These are phyloP conservation scores for Salix purpurea DNA, from an alignment of 345 rosid genomes.

Conservation along the genomic window DNA sequence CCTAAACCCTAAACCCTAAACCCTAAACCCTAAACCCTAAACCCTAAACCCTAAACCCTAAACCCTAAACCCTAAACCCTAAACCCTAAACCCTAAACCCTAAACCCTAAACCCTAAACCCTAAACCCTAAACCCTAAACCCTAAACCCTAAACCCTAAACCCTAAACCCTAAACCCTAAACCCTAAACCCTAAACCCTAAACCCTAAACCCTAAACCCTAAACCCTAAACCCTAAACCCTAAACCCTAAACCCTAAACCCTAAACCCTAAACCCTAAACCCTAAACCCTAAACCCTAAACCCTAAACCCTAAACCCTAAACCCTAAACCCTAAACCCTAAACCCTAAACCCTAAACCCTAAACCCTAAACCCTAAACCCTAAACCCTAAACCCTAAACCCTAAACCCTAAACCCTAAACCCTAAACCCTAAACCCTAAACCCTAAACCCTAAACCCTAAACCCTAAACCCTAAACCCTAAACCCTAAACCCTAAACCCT, in stretches of 20 bases:
- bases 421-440: conserved; percentile 4
- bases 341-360: conserved; percentile 18
- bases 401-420: conserved; percentile 7
- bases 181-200: conserved; percentile 14
- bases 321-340: conserved; percentile 21
- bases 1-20: conserved; percentile 1
- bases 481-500: conserved; percentile 6
- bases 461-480: conserved; percentile 8
- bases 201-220: conserved; percentile 22
- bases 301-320: conserved; percentile 25
- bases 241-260: conserved; percentile 22
- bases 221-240: conserved; percentile 19
- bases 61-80: conserved; percentile 1
- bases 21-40: conserved; percentile 16
- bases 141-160: conserved; percentile 18
- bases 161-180: conserved; percentile 1
- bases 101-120: conserved; percentile 8
- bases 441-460: conserved; percentile 4
- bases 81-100: neutral
- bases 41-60: conserved; percentile 11
- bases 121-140: conserved; percentile 9
- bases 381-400: conserved; percentile 19
- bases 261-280: conserved; percentile 25
- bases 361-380: conserved; percentile 21
- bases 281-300: conserved; percentile 28